Evolutionary conservation across 345 rosid genomes (phyloP).

Genomic region (Syzygium aromaticum): DNA sequence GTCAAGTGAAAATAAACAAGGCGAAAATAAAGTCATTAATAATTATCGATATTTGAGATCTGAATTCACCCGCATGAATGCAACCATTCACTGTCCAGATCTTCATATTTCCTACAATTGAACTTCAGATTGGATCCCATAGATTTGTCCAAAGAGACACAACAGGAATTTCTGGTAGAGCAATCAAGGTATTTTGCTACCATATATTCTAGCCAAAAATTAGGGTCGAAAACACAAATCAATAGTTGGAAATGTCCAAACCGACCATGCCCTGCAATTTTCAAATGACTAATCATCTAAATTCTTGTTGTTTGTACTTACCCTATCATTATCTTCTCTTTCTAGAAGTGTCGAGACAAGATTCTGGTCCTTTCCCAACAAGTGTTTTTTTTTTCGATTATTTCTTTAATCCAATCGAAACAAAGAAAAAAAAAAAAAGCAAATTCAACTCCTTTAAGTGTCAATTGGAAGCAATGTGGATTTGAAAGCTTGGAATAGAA

Average conservation of each 20-base stretch:
- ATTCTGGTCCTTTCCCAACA: not conserved
- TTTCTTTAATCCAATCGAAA: not conserved
- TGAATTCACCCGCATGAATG: not conserved
- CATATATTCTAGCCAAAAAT: not conserved
- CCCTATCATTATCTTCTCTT: not conserved
- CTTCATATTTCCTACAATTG: too few species aligned
- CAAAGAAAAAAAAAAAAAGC: not conserved
- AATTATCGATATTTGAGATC: not conserved
- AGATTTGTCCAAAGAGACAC: not conserved
- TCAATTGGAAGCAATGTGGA: not conserved
- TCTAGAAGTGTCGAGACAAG: not conserved
- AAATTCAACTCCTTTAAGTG: not conserved
- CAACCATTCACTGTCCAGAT: too few species aligned
- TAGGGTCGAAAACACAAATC: not conserved
- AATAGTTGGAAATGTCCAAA: not conserved
- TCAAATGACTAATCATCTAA: not conserved
- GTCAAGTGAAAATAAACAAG: not conserved
- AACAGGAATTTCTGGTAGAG: not conserved
- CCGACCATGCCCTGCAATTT: not conserved
- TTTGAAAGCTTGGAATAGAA: not conserved
- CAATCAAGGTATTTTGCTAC: not conserved
- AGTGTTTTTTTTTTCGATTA: not conserved
- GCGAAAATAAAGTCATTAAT: fast-evolving
- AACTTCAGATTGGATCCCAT: not conserved
- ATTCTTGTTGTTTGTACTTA: not conserved